Evolutionary conservation across 169 alveolate species (phyloP).

Genomic region (Cryptosporidium tyzzeri): DNA sequence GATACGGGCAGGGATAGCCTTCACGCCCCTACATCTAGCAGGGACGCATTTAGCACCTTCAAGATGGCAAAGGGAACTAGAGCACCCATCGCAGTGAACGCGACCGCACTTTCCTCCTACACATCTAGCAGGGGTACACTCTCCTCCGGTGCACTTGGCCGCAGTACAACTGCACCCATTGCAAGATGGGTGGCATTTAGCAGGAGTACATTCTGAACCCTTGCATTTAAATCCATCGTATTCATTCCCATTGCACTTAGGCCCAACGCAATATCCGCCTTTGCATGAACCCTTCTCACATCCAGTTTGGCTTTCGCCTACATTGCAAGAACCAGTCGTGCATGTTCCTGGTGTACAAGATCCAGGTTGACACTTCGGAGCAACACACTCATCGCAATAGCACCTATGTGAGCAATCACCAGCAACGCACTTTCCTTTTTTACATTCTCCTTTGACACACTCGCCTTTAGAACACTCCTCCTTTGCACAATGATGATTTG

Average conservation of each 20-base stretch:
- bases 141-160: conserved; percentile 37
- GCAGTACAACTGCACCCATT: conserved; percentile 28
- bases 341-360: conserved; percentile 34
- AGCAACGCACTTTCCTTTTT: neutral
- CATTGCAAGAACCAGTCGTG: conserved; percentile 11
- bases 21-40: conserved; percentile 56
- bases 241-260: conserved; percentile 22
- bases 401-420: conserved; percentile 13
- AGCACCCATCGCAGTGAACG: conserved; percentile 12
- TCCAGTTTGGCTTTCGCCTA: conserved; percentile 6
- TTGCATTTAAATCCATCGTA: conserved; percentile 51
- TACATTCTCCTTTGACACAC: conserved; percentile 35
- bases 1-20: conserved; percentile 43
- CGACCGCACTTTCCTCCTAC: conserved; percentile 61
- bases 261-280: conserved; percentile 59
- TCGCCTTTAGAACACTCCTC: conserved; percentile 37
- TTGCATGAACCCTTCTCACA: conserved; percentile 23
- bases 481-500: conserved; percentile 34
- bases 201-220: conserved; percentile 46
- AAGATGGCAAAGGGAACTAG: neutral
- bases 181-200: conserved; percentile 28
- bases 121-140: conserved; percentile 37
- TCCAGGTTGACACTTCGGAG: conserved; percentile 61
- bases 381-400: conserved; percentile 25
- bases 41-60: conserved; percentile 44